Percentiles rank a stretch among this genome's conserved stretches.
Conservation (phyloP, 768 basidiomycete species). For the Leccinum uliginosum region DNA sequence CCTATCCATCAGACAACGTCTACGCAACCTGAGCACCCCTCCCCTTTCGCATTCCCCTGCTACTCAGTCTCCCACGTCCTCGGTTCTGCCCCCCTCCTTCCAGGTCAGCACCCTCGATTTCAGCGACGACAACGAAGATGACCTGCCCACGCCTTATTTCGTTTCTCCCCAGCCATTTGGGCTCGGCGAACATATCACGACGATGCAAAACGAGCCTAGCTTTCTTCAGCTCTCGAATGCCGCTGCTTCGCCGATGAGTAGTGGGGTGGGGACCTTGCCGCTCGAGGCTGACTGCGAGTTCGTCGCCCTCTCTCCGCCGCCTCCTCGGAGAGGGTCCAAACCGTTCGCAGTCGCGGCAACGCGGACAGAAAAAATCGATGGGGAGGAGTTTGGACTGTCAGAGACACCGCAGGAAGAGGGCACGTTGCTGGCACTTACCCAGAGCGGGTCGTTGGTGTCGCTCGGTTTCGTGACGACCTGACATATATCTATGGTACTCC, state of each 20-base stretch:
- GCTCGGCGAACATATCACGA: constrained; percentile 61
- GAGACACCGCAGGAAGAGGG: constrained; percentile 7
- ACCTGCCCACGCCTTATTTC: constrained; percentile 22
- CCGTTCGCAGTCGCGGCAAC: constrained; percentile 32
- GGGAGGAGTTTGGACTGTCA: constrained; percentile 5
- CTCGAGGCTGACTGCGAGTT: constrained; percentile 34
- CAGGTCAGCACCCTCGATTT: constrained; percentile 26
- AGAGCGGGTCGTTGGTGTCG: constrained; percentile 50
- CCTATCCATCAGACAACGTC: constrained; percentile 55
- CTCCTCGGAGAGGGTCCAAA: constrained; percentile 57
- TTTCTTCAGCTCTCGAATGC: constrained; percentile 57
- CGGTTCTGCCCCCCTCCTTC: constrained; percentile 23
- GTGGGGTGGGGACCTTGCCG: constrained; percentile 13
- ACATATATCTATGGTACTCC: constrained; percentile 6
- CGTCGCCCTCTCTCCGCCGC: constrained; percentile 60
- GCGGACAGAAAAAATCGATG: constrained; percentile 11
- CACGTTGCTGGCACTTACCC: constrained; percentile 37
- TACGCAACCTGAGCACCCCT: constrained; percentile 66
- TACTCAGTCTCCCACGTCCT: constrained; percentile 17
- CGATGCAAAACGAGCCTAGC: constrained; percentile 49
- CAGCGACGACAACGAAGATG: constrained; percentile 24
- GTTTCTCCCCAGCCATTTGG: constrained; percentile 12
- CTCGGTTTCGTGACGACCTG: constrained; percentile 46
- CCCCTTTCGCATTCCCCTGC: constrained; percentile 31
- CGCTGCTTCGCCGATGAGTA: constrained; percentile 22